Evolutionary conservation across 495 filamentous ascomycete genomes (phyloP), one percentile per base, ranked within the genome.

Genomic region (Cenococcum geophilum): DNA sequence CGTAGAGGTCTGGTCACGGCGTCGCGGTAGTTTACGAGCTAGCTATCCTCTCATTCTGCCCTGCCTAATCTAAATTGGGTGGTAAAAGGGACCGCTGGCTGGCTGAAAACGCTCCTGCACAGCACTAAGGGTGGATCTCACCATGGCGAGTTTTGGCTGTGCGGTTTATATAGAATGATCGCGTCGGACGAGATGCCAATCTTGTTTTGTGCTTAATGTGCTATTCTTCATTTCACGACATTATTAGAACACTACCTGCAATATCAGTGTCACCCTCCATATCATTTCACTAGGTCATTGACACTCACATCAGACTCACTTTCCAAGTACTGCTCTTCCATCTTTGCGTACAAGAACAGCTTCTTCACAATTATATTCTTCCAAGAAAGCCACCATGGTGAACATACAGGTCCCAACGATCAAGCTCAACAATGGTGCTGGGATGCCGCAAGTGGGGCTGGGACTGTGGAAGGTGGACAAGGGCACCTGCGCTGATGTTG

Each of bases 401-500:
- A 51, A 43, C 25, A 53, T 60, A 36, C 14, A 47, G 16, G 49
- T 40, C 20, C 65, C 65, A 42, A 54, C n/a, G 18, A 23, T 71
- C 64, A 53, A 51, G 27, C 62, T 71, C 16, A 61, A 49, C 61
- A 51, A 64, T 58, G 70, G 68, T 65, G 55, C 55, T 49, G 61
- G 70, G 60, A 72, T 72, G 65, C 70, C 70, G 22, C 68, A 69
- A 27, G 70, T 70, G 14, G 70, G 70, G 10, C 65, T 71, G 20
- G 69, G 69, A 12, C 53, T 71, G 54, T 71, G 69, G 69, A 71
- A 71, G 55, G 56, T 71, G 14, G 57, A 60, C 43, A 65, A 65
- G 21, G 64, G 18, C 1, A 69, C 48, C 35, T 60, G 56, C 54
- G 63, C 69, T 1, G 69, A 71, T 35, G 34, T 27, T 14, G 61